Evolutionary conservation across 179 eudicot species (phyloP), one percentile per base, ranked within the genome.

Genomic region (Vitellaria paradoxa): DNA sequence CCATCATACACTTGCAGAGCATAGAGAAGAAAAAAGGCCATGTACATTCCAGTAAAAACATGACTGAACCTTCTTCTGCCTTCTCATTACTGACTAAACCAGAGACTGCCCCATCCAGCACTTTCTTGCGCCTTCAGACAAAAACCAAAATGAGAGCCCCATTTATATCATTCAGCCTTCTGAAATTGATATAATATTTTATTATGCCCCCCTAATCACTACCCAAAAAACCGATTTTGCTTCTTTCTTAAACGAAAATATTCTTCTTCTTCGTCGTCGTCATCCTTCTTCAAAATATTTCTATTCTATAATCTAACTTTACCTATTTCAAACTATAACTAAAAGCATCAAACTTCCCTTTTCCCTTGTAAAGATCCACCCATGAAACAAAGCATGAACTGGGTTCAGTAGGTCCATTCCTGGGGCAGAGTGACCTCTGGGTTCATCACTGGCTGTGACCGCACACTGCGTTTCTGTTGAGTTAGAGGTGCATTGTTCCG

Each of bases 401-500:
- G 37, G 70, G 17, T 65, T 81, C 67, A 86, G 56, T 86, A 86
- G 49, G 82, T 86, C 88, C 88, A 86, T 55, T 86, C 89, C 47
- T 69, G 81, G 0, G 89, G 89, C 12, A 86, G 82, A 68, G 79
- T 72, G 70, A 77, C 50, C 46, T 86, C 86, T 0, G 75, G 77
- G 59, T 73, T 66, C 55, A 63, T 50, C 13, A 12, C 76, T 0
- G 77, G 57, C n/a, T 40, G 76, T 8, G 78, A 40, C 4, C 80
- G 76, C 10, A 60, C 37, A 30, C 65, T 75, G 64, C 68, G 71
- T 65, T 65, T 70, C 74, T 80, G 79, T 3, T 80, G 71, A 9
- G 65, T 47, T 71, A 65, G 13, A n/a, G 52, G 37, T 7, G 37
- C n/a, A 57, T 74, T 75, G 3, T 66, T 80, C n/a, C 82, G 77